A percentile compares a stretch with the other conserved stretches of the same genome.
phyloP scores from a whole-genome alignment of 805 yeast species.

The Hanseniaspora singularis region DNA sequence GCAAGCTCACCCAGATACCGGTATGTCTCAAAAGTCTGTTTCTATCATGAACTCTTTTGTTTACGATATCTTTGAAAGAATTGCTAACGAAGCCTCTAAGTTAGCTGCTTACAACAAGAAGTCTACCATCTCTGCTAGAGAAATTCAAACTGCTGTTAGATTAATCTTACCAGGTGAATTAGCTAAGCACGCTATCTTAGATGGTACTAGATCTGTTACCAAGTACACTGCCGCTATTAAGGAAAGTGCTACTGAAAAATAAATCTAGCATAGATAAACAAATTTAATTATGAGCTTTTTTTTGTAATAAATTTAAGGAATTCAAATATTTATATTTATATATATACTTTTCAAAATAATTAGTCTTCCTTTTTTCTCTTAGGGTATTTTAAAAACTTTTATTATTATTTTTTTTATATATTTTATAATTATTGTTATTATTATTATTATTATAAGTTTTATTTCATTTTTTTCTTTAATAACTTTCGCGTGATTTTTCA shows the following conservation, averaged over 20 bases:
- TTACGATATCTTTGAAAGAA: conserved; percentile 95
- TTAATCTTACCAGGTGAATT: conserved; percentile 96
- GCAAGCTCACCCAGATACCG: conserved; percentile 99
- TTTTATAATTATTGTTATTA: too few species aligned
- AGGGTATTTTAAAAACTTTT: conserved; percentile 4
- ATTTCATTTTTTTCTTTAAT: too few species aligned
- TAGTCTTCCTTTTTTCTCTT: conserved; percentile 13
- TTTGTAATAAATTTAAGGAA: conserved; percentile 13
- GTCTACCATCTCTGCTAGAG: conserved; percentile 95
- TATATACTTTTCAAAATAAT: conserved; percentile 1
- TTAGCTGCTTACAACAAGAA: conserved; percentile 98
- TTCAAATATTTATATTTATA: conserved; percentile 1
- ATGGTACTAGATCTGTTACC: conserved; percentile 97
- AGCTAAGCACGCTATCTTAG: conserved; percentile 96
- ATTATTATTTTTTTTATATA: neutral
- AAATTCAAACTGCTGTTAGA: conserved; percentile 97
- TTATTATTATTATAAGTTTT: too few species aligned
- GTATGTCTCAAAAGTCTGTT: conserved; percentile 98
- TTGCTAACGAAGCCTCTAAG: conserved; percentile 95
- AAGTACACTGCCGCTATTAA: conserved; percentile 64
- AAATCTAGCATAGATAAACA: conserved; percentile 1
- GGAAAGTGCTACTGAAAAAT: conserved; percentile 10
- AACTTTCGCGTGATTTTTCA: too few species aligned
- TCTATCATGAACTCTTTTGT: conserved; percentile 97
- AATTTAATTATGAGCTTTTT: conserved; percentile 9